Evolutionary conservation across 192 early-diverging fungal genomes (phyloP).

Genomic region (Geosiphon pyriformis): DNA sequence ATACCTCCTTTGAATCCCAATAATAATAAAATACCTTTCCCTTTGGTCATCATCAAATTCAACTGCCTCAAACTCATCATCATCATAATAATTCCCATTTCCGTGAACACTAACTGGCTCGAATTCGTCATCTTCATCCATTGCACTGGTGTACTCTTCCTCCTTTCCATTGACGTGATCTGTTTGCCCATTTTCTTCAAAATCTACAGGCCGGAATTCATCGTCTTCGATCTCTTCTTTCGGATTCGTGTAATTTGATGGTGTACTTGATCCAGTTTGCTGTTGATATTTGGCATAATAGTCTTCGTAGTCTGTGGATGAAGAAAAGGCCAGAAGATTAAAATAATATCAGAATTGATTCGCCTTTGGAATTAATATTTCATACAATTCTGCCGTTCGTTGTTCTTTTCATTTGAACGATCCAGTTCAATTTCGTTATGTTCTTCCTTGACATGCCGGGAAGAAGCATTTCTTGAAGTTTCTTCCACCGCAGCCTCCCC

Average conservation of each 20-base stretch:
- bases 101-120: neutral
- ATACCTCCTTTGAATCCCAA: neutral
- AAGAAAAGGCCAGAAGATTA: neutral
- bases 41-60: conserved; percentile 7
- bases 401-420: conserved; percentile 36
- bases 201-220: neutral
- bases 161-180: neutral
- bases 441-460: conserved; percentile 34
- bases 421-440: conserved; percentile 34
- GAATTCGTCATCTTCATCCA: conserved; percentile 14
- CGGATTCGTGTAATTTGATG: conserved; percentile 11
- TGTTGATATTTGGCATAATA: conserved; percentile 7
- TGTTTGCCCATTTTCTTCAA: neutral
- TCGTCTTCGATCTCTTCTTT: conserved; percentile 29
- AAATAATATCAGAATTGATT: neutral
- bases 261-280: conserved; percentile 13
- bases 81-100: conserved; percentile 18
- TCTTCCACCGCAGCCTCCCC: conserved; percentile 40
- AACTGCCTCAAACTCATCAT: conserved; percentile 11
- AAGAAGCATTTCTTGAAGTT: conserved; percentile 26
- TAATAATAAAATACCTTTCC: neutral
- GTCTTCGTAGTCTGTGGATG: neutral
- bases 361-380: neutral
- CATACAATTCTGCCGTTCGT: conserved; percentile 41
- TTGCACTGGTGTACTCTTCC: neutral